Base-by-base conservation (phyloP, 2,329 filamentous ascomycete genomes). In the Microcyclospora tardicrescens region DNA sequence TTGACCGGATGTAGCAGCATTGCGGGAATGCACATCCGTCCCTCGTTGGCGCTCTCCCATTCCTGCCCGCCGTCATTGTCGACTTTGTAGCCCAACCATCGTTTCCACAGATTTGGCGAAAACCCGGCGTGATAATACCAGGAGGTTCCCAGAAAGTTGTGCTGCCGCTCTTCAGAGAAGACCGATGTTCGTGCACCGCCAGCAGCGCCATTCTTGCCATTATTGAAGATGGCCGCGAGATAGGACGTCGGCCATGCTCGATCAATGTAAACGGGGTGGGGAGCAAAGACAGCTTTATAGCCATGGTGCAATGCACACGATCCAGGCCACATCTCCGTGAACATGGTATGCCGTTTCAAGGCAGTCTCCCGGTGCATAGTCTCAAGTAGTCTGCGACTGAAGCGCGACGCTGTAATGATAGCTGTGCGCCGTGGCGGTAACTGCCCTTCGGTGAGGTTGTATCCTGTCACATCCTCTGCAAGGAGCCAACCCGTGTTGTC, bases 281-380 rank as follows among this genome's bases (percentile, higher is more conserved):
- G 72, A 2, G 67, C 68, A 50, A 79, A 84, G 0, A 84, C 78
- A 15, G 80, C 82, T 61, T 87, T 87, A 51, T 84, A 67, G 1
- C 82, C 81, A 52, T 84, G 81, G 49, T 85, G 81, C 5, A 87
- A 65, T 0, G 81, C 79, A 54, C 77, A 71, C 1, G 71, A 73
- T 0, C 79, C 71, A 2, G 81, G 81, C 61, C 80, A 85, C 82
- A 87, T 87, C 59, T 87, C 82, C 16, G 73, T 75, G 56, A 83
- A 86, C 79, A 79, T 85, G 58, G 68, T 77, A 58, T 78, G 81
- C 45, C 75, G 76, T 49, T 73, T 67, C 19, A 71, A 68, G 59
- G 79, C 77, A 3, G 77, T 80, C 52, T 85, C 81, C 47, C 81
- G 72, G 59, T 87, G 82, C 79, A 87, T 86, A 5, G 75, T 75